Conservation (phyloP, 2,329 filamentous ascomycete genomes). For the Claviceps capensis region DNA sequence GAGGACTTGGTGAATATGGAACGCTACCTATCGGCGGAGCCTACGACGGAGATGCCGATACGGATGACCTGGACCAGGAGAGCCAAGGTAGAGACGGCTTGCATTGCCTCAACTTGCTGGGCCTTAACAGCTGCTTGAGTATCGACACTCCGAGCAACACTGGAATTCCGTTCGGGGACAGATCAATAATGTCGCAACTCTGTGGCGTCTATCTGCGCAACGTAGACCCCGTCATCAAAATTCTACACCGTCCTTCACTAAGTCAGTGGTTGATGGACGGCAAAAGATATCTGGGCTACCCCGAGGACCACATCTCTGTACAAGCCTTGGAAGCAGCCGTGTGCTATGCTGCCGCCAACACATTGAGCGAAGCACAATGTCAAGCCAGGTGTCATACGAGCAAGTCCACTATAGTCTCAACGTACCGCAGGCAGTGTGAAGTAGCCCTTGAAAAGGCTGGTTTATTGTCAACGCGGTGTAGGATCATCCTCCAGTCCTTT, state of each 20-base stretch:
- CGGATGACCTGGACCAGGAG: background rate
- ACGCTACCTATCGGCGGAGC: background rate
- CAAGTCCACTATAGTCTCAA: constrained; percentile 8
- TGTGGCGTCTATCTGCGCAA: constrained; percentile 6
- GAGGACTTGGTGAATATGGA: background rate
- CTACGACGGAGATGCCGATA: background rate
- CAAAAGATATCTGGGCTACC: constrained; percentile 13
- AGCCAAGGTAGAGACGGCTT: background rate
- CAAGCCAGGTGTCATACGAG: constrained; percentile 6
- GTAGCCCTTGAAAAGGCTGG: constrained; percentile 11
- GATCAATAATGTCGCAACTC: background rate
- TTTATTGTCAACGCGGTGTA: constrained; percentile 13
- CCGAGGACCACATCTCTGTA: constrained; percentile 4
- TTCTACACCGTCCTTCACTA: constrained; percentile 8
- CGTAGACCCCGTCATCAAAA: constrained; percentile 9
- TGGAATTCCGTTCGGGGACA: background rate
- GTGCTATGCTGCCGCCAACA: constrained; percentile 12
- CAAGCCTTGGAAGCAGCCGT: constrained; percentile 11
- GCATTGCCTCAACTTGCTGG: background rate
- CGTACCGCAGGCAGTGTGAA: constrained; percentile 5
- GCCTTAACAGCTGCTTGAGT: background rate
- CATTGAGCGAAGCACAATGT: constrained; percentile 14
- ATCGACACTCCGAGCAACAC: background rate
- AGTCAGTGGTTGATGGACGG: constrained; percentile 10
- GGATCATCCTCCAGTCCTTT: constrained; percentile 17